phyloP scores from a whole-genome alignment of 2,329 filamentous ascomycete species.

The Colletotrichum tropicale region DNA sequence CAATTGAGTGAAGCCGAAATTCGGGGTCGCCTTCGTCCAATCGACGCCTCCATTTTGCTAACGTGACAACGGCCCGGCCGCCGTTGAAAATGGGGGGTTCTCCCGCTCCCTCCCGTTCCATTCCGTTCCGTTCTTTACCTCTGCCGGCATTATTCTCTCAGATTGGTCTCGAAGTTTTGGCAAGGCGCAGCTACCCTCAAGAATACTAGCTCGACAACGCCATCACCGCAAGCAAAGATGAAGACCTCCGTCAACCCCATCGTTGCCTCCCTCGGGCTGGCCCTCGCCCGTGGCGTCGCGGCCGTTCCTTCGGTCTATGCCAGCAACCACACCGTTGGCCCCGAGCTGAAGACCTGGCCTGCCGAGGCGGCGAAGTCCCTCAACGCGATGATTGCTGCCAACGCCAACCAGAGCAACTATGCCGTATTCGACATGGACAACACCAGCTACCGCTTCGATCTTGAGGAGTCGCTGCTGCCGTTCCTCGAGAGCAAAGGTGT shows the following conservation, averaged over 20 bases:
- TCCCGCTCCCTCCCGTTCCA: background rate
- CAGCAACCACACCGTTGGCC: slow-evolving; percentile 17
- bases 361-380: slow-evolving; percentile 35
- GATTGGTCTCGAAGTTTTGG: background rate
- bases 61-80: background rate
- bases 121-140: slow-evolving; percentile 1
- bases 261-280: slow-evolving; percentile 13
- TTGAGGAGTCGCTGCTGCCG: slow-evolving; percentile 48
- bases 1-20: background rate
- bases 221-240: background rate
- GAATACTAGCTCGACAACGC: background rate
- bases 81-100: background rate
- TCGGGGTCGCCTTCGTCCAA: background rate
- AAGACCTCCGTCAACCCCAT: slow-evolving; percentile 8
- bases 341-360: slow-evolving; percentile 38
- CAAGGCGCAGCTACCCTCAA: background rate
- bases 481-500: slow-evolving; percentile 46
- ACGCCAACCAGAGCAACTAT: slow-evolving; percentile 40
- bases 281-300: slow-evolving; percentile 3
- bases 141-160: background rate
- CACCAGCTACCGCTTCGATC: slow-evolving; percentile 44
- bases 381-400: slow-evolving; percentile 40
- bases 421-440: slow-evolving; percentile 52
- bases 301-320: slow-evolving; percentile 4
- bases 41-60: background rate